Percentiles rank a stretch among this genome's conserved stretches.
These are phyloP conservation scores for Hemisphaericaspora nanyangensis DNA, from an alignment of 805 yeast species.

Conservation along the genomic window DNA sequence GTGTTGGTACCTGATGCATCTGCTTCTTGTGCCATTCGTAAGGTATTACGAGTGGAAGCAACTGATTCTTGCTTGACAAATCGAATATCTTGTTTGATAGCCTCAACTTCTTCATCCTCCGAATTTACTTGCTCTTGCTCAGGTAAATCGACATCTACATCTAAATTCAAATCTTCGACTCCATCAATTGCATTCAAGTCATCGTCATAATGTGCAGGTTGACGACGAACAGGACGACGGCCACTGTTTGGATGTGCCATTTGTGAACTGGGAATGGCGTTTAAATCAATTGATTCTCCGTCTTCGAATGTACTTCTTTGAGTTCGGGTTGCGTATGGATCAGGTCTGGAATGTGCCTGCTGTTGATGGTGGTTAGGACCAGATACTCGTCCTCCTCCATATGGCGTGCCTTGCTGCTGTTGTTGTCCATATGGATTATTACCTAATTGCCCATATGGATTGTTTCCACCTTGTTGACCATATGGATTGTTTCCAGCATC, in stretches of 20 bases:
- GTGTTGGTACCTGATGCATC: conserved; percentile 59
- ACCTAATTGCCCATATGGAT: conserved; percentile 1
- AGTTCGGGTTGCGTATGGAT: conserved; percentile 2
- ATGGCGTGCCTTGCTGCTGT: conserved; percentile 1
- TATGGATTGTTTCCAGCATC: conserved; percentile 5
- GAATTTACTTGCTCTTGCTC: conserved; percentile 41
- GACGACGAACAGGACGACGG: conserved; percentile 20
- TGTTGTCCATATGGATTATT: conserved; percentile 12
- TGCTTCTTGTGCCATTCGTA: conserved; percentile 50
- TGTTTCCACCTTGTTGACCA: conserved; percentile 2
- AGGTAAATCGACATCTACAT: conserved; percentile 31
- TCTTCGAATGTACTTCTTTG: conserved; percentile 14
- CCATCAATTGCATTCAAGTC: conserved; percentile 29
- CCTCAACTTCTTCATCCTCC: conserved; percentile 88
- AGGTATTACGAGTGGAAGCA: conserved; percentile 78
- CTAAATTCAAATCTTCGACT: conserved; percentile 37
- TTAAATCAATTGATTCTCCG: conserved; percentile 35
- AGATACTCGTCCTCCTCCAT: neutral
- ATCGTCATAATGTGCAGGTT: conserved; percentile 12
- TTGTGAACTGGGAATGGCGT: conserved; percentile 32
- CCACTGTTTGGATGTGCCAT: conserved; percentile 12
- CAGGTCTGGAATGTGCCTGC: neutral
- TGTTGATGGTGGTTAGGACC: neutral
- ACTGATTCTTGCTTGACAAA: conserved; percentile 86
- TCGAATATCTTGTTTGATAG: conserved; percentile 74